Evolutionary conservation across 2,329 filamentous ascomycete species (phyloP), one percentile per base, ranked within the genome.

Genomic region (Amphichorda felina): DNA sequence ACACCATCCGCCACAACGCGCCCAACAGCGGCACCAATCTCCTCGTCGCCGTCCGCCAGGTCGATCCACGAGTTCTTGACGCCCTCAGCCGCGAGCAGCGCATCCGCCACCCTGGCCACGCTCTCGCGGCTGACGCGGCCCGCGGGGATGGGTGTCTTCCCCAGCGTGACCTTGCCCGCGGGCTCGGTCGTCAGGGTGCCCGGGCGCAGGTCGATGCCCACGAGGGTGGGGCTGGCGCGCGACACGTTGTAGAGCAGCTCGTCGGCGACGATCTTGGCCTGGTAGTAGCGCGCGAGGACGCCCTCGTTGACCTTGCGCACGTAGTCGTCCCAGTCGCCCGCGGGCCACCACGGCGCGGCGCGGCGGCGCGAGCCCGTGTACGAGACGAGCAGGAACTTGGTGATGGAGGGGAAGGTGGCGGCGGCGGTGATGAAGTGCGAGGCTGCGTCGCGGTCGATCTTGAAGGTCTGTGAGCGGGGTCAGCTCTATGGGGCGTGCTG

Each of bases 301-400:
- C 55, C 55, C 30, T 53, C 41, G 50, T 60, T 60, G 38, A 58
- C 45, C 25, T 59, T 57, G 9, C 51, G 48, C 45, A 64, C 62
- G 30, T 57, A 57, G 27, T 66, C 51, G n/a, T 60, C 53, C 67
- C 68, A 75, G 38, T 55, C 56, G 8, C 57, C 63, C 5, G 64
- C 57, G 16, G 59, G 51, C 70, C 70, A 79, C 73, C 75, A 80
- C 1, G 64, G 44, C 1, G 75, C 68, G 21, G 57, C 57, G 5
- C 41, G 37, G 18, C 66, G 61, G 17, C 79, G 68, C 14, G 71
- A 70, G 39, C 63, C 63, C 9, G 72, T 52, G 43, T 79, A 78
- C 1, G 75, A 80, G 35, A 83, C 61, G 45, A 82, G 66, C 33
- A 83, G 63, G 56, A 81, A 82, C 40, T 73, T 70, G 3, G 59